These are phyloP conservation scores for Pigoraptor vietnamica DNA, from an alignment of 78 protist genomes.

Conservation along the genomic window DNA sequence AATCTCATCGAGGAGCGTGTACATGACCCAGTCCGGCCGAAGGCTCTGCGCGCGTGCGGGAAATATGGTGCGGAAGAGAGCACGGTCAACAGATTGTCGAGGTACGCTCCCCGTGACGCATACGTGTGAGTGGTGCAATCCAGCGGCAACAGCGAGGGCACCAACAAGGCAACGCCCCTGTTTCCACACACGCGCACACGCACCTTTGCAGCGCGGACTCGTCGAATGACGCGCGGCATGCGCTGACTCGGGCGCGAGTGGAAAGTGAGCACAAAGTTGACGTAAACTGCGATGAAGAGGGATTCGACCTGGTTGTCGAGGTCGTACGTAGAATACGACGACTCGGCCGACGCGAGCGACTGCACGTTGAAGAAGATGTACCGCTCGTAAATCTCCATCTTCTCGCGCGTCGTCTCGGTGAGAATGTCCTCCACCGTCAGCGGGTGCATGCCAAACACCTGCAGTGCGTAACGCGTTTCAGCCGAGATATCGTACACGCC, in stretches of 20 bases:
- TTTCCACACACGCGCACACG: too few relatives aligned
- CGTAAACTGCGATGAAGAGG: neutral
- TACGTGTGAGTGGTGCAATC: too few relatives aligned
- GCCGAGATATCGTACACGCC: too few relatives aligned
- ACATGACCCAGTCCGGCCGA: conserved; percentile 25
- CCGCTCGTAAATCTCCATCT: conserved; percentile 6
- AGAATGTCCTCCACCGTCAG: conserved; percentile 18
- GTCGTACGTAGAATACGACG: neutral
- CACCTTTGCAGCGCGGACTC: neutral
- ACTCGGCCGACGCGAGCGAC: neutral
- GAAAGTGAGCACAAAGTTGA: neutral
- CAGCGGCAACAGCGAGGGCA: neutral
- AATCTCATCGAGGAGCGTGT: conserved; percentile 14
- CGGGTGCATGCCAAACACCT: conserved; percentile 15
- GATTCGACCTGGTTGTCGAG: neutral
- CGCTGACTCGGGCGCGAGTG: neutral
- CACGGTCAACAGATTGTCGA: too few relatives aligned
- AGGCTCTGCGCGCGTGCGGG: neutral
- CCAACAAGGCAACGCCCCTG: too few relatives aligned
- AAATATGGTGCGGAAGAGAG: neutral
- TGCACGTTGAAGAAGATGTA: conserved; percentile 5
- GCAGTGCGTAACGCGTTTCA: too few relatives aligned
- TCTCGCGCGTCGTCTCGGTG: conserved; percentile 8
- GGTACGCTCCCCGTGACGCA: too few relatives aligned
- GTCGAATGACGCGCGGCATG: neutral